Evolutionary conservation across 352 stramenopile species (phyloP), one percentile per base, ranked within the genome.

Genomic region (Globisporangium barbulae): DNA sequence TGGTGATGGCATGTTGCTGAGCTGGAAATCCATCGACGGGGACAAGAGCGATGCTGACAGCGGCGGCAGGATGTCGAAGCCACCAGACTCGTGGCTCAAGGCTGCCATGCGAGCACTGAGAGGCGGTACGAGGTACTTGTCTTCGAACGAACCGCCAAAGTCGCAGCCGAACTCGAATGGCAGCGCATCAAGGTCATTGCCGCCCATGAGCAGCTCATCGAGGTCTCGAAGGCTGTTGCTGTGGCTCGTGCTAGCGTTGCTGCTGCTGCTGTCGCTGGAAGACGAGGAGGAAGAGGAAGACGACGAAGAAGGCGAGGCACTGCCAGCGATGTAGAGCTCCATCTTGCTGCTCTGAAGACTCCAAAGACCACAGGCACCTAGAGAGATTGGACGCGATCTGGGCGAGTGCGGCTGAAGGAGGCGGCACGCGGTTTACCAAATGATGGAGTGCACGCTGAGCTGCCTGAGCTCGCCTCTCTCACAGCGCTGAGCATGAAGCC

Each of bases 141-240:
- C 73, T 8, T 80, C 73, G 45, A 80, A 80, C 10, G 63, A 54
- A 17, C 63, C 66, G n/a, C 67, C 70, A 61, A 78, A 80, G 53
- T 80, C 73, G 28, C 73, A 80, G 13, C 70, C 63, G 58, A 80
- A 73, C 59, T 80, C 73, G 50, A 80, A 77, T 44, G 70, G 70
- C 28, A 80, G 68, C 31, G 70, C 55, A 37, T 78, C 70, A 13
- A 77, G 62, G 21, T 75, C 63, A 19, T 63, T 68, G 21, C 63
- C 49, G 17, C 70, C 65, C 56, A 80, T 64, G 52, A 80, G 57
- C 17, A 80, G 50, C 50, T 80, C 73, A 44, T 80, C 73, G 19
- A 80, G 65, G 44, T 75, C 73, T 15, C 72, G 67, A 31, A 75
- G 64, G 25, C 53, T 59, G 54, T 31, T 66, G 52, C 30, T 61